These are phyloP conservation scores for Hypoxylon sp. DNA, from an alignment of 2,329 filamentous ascomycete species.

Conservation along the genomic window DNA sequence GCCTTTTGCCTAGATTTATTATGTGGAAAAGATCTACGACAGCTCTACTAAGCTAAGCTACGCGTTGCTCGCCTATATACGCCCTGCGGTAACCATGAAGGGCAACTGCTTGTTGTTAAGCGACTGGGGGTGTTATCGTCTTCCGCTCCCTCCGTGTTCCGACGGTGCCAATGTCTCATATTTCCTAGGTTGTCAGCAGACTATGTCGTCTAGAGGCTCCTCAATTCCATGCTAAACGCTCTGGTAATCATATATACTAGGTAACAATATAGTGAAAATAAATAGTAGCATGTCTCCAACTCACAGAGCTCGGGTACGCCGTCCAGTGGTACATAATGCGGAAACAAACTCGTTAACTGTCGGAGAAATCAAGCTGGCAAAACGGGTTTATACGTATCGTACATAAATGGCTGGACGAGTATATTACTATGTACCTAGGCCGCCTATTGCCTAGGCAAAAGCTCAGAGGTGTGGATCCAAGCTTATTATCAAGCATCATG, in stretches of 20 bases:
- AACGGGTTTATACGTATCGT: slow-evolving; percentile 23
- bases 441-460: slow-evolving; percentile 6
- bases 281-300: slow-evolving; percentile 16
- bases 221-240: slow-evolving; percentile 25
- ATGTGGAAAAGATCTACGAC: slow-evolving; percentile 3
- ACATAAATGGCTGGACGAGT: slow-evolving; percentile 29
- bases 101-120: slow-evolving; percentile 23
- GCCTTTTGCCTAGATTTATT: slow-evolving; percentile 19
- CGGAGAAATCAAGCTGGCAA: slow-evolving; percentile 46
- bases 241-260: slow-evolving; percentile 16
- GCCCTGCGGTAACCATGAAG: slow-evolving; percentile 12
- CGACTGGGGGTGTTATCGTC: slow-evolving; percentile 34
- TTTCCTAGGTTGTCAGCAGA: slow-evolving; percentile 20
- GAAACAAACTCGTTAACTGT: slow-evolving; percentile 24
- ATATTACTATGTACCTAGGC: slow-evolving; percentile 30
- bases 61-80: slow-evolving; percentile 9
- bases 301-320: slow-evolving; percentile 22
- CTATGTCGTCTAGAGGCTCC: slow-evolving; percentile 5
- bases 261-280: slow-evolving; percentile 15
- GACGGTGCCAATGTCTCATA: slow-evolving; percentile 37
- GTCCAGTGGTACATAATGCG: slow-evolving; percentile 16
- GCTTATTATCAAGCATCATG: slow-evolving; percentile 36
- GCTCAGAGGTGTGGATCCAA: slow-evolving; percentile 31
- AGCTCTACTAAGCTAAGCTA: slow-evolving; percentile 17
- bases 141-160: slow-evolving; percentile 39